A percentile compares a stretch with the other conserved stretches of the same genome.
Evolutionary conservation across 805 yeast genomes (phyloP).

Genomic region (Torulaspora quercuum): DNA sequence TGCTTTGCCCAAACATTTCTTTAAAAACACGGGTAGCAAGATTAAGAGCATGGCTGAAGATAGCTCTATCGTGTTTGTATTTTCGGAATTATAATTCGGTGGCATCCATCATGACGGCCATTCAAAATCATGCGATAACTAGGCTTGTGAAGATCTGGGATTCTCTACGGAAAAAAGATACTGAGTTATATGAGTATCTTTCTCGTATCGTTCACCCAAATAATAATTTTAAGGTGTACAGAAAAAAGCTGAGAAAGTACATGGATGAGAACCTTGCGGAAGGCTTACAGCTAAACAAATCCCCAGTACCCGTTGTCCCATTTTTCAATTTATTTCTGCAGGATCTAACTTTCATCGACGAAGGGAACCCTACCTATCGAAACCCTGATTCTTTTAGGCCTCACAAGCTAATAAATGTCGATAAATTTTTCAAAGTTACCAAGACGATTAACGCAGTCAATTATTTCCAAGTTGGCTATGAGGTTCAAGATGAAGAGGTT

Average conservation of each 20-base stretch:
- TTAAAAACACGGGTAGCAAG: constrained; percentile 51
- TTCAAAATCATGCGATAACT: constrained; percentile 69
- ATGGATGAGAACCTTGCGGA: constrained; percentile 38
- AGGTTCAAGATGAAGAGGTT: constrained; percentile 16
- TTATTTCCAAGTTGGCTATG: constrained; percentile 61
- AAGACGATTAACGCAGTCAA: constrained; percentile 64
- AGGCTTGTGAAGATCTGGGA: constrained; percentile 61
- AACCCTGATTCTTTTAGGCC: constrained; percentile 50
- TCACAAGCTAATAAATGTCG: constrained; percentile 60
- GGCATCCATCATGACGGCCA: constrained; percentile 72
- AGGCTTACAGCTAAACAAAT: constrained; percentile 18
- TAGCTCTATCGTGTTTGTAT: constrained; percentile 68
- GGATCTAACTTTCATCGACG: constrained; percentile 76
- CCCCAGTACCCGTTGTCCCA: constrained; percentile 63
- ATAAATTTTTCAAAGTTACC: constrained; percentile 66
- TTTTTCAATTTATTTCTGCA: constrained; percentile 70
- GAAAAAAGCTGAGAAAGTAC: constrained; percentile 58
- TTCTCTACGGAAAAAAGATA: constrained; percentile 54
- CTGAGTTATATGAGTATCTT: constrained; percentile 58
- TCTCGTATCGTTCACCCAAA: constrained; percentile 70
- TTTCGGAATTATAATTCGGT: constrained; percentile 73
- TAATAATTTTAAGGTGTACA: constrained; percentile 65
- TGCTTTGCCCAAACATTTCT: constrained; percentile 49
- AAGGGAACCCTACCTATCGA: constrained; percentile 71
- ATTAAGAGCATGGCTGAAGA: constrained; percentile 67